Percentiles rank a stretch among this genome's conserved stretches.
These are phyloP conservation scores for Pseudogymnoascus pannorum DNA, from an alignment of 2,329 filamentous ascomycete genomes.

Conservation along the genomic window DNA sequence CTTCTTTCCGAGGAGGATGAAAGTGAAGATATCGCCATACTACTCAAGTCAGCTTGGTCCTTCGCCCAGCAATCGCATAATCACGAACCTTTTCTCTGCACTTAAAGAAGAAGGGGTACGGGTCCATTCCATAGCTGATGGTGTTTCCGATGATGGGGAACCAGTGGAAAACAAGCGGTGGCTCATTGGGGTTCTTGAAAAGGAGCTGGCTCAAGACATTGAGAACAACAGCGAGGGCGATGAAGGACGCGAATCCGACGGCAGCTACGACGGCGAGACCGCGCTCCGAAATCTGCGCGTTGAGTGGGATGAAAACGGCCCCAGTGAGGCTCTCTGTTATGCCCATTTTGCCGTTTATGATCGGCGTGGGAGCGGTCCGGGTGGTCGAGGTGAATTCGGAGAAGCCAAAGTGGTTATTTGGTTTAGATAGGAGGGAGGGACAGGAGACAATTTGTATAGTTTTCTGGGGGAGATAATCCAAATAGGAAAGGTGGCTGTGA, in stretches of 20 bases:
- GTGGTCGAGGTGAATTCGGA: background rate
- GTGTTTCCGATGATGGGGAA: conserved; percentile 84
- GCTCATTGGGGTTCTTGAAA: conserved; percentile 74
- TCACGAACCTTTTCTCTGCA: conserved; percentile 60
- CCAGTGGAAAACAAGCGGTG: conserved; percentile 74
- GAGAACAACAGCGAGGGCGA: conserved; percentile 56
- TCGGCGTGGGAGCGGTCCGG: background rate
- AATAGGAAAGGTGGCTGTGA: background rate
- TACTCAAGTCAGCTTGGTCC: conserved; percentile 36
- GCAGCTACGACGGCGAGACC: conserved; percentile 23
- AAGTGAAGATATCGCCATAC: conserved; percentile 88
- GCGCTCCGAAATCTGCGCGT: conserved; percentile 24
- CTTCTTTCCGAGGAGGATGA: conserved; percentile 79
- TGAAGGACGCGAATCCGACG: conserved; percentile 28
- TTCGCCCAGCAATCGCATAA: background rate
- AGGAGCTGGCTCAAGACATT: conserved; percentile 78
- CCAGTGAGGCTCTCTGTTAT: background rate
- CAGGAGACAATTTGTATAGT: background rate
- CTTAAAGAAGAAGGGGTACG: conserved; percentile 74
- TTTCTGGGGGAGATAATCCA: background rate
- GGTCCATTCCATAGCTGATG: conserved; percentile 90
- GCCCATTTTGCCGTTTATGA: conserved; percentile 8
- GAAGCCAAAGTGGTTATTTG: background rate
- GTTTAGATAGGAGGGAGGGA: background rate
- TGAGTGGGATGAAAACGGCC: conserved; percentile 17